Evolutionary conservation across 1,284 basidiomycete genomes (phyloP), one percentile per base, ranked within the genome.

Genomic region (Irpex rosettiformis): DNA sequence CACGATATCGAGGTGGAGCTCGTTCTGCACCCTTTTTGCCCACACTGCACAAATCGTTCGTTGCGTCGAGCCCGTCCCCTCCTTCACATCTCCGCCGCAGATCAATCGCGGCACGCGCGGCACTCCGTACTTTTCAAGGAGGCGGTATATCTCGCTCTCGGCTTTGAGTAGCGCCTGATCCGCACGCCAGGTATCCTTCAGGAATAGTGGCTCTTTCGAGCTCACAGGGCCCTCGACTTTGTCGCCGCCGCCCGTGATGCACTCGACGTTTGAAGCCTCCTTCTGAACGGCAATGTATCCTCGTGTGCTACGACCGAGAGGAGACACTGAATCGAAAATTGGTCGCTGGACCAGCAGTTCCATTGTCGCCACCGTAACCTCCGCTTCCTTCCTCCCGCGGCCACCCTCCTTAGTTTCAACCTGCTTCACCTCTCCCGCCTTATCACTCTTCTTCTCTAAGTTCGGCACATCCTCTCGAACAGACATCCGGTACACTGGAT

Each of bases 141-240:
- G 25, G 7, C 28, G 4, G 29, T 57, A 57, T 3, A 49, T 42
- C 47, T 22, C 16, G 10, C 28, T 51, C 55, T 57, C 47, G 16
- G 47, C 28, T 8, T 18, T 33, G 4, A 57, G 27, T 3, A 25
- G 22, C 18, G 25, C 10, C 30, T 51, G 47, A 11, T 51, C 30
- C 8, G 37, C 11, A 6, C 55, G 55, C 55, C 55, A 57, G 7
- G 47, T 51, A 49, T 57, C 55, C 48, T 57, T 57, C 24, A 57
- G 28, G 30, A 57, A 57, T 24, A 57, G 42, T 25, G 22, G 16
- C 30, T 57, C 21, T 13, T 16, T 43, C n/a, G n/a, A n/a, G n/a
- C n/a, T n/a, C n/a, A n/a, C n/a, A n/a, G n/a, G n/a, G n/a, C n/a
- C n/a, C n/a, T n/a, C n/a, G n/a, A n/a, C n/a, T n/a, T n/a, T n/a